Evolutionary conservation across 495 filamentous ascomycete genomes (phyloP).

Genomic region (Penicillium paradoxum): DNA sequence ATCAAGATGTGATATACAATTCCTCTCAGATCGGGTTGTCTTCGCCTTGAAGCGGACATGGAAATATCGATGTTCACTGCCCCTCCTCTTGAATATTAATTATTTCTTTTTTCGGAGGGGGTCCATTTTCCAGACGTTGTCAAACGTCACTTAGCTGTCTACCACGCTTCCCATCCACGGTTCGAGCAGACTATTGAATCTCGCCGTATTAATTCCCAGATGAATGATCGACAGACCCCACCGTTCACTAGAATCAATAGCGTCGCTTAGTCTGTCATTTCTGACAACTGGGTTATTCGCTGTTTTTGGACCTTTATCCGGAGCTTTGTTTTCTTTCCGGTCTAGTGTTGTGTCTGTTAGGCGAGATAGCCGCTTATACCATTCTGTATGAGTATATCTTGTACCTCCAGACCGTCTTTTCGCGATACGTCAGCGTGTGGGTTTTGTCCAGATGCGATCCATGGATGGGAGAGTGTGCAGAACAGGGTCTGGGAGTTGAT

Average conservation of each 20-base stretch:
- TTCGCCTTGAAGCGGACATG: too few relatives aligned
- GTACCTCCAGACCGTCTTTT: background rate
- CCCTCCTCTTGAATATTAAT: too few relatives aligned
- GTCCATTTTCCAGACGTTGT: too few relatives aligned
- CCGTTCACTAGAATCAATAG: conserved; percentile 23
- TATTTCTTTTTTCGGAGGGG: too few relatives aligned
- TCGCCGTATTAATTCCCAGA: background rate
- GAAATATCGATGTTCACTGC: too few relatives aligned
- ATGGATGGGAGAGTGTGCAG: background rate
- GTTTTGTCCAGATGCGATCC: background rate
- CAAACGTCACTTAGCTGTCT: too few relatives aligned
- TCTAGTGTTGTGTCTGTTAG: background rate
- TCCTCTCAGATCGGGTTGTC: too few relatives aligned
- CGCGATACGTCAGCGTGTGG: background rate
- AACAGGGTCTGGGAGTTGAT: too few relatives aligned
- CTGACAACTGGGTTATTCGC: conserved; percentile 3
- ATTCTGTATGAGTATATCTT: background rate
- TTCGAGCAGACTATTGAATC: conserved; percentile 18
- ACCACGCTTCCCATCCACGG: too few relatives aligned
- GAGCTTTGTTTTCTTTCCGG: background rate
- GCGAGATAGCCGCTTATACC: conserved; percentile 1
- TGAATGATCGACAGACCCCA: conserved; percentile 17
- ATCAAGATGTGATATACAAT: too few relatives aligned
- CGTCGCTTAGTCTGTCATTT: conserved; percentile 5
- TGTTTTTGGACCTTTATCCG: conserved; percentile 6